Percentiles rank a stretch among this genome's conserved stretches.
Conservation (phyloP, 140 eudicot genomes). For the Bidens hawaiensis region DNA sequence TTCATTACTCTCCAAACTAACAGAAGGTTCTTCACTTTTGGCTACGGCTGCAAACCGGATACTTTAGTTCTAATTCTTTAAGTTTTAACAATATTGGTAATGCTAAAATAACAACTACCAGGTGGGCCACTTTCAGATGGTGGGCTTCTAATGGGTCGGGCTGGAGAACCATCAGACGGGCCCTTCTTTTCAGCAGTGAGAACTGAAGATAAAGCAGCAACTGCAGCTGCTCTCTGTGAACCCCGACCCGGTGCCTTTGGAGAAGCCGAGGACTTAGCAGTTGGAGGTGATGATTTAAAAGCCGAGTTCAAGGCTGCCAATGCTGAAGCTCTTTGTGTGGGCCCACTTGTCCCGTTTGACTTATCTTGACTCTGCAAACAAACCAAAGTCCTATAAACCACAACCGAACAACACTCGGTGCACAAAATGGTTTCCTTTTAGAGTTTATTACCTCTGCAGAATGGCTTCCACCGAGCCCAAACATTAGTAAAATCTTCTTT, state of each 20-base stretch:
- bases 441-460: slow-evolving; percentile 51
- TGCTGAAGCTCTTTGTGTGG: slow-evolving; percentile 97
- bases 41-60: slow-evolving; percentile 26
- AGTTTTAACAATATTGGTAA: neutral
- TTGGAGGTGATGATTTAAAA: slow-evolving; percentile 62
- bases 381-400: neutral
- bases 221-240: slow-evolving; percentile 97
- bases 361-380: slow-evolving; percentile 36
- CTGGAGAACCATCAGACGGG: slow-evolving; percentile 63
- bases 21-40: slow-evolving; percentile 43
- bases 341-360: slow-evolving; percentile 71
- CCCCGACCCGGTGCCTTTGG: slow-evolving; percentile 52
- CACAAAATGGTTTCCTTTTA: too few relatives aligned
- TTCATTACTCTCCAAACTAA: slow-evolving; percentile 44
- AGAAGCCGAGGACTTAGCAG: slow-evolving; percentile 40
- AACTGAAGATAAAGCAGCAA: slow-evolving; percentile 94
- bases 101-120: slow-evolving; percentile 12
- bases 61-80: neutral
- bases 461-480: slow-evolving; percentile 81
- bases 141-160: slow-evolving; percentile 57
- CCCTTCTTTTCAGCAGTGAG: slow-evolving; percentile 86
- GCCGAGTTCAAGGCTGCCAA: slow-evolving; percentile 90
- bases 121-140: slow-evolving; percentile 35
- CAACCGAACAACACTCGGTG: neutral
- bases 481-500: slow-evolving; percentile 73